phyloP scores from a whole-genome alignment of 768 basidiomycete genomes.

The Bullera alba region DNA sequence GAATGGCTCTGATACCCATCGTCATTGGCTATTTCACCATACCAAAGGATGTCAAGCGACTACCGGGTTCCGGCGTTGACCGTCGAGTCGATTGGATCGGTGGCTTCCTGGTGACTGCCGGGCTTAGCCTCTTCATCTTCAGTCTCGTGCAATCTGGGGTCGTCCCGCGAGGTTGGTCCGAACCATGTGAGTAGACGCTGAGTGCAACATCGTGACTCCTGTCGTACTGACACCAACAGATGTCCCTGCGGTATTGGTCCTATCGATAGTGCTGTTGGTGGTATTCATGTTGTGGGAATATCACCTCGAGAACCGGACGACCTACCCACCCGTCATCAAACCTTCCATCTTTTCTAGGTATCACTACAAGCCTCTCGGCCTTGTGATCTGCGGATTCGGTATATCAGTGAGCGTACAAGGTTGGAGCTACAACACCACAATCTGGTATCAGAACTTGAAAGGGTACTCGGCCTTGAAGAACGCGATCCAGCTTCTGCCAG shows the following conservation, averaged over 20 bases:
- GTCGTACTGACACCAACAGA: constrained; percentile 46
- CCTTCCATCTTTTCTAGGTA: constrained; percentile 24
- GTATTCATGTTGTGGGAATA: constrained; percentile 62
- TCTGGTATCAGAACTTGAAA: constrained; percentile 24
- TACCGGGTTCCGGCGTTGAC: constrained; percentile 27
- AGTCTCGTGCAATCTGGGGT: constrained; percentile 61
- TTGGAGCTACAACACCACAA: constrained; percentile 6
- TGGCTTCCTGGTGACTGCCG: constrained; percentile 57
- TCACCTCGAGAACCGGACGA: constrained; percentile 51
- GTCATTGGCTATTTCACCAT: constrained; percentile 58
- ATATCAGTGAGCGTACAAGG: constrained; percentile 5
- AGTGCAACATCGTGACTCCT: constrained; percentile 10
- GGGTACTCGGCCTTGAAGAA: constrained; percentile 15
- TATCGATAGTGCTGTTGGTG: constrained; percentile 55
- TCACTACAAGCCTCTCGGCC: constrained; percentile 6
- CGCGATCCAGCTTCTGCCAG: constrained; percentile 7
- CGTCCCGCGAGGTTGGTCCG: constrained; percentile 56
- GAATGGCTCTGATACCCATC: constrained; percentile 53
- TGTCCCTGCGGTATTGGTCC: constrained; percentile 60
- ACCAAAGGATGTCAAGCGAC: constrained; percentile 49
- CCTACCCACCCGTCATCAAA: constrained; percentile 21
- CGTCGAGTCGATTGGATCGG: constrained; percentile 75
- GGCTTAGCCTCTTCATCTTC: constrained; percentile 63
- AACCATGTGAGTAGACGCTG: constrained; percentile 54
- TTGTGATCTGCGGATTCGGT: constrained; percentile 9